A percentile compares a stretch with the other conserved stretches of the same genome.
Evolutionary conservation across 2,329 filamentous ascomycete genomes (phyloP).

Genomic region (Colletotrichum gigasporum): DNA sequence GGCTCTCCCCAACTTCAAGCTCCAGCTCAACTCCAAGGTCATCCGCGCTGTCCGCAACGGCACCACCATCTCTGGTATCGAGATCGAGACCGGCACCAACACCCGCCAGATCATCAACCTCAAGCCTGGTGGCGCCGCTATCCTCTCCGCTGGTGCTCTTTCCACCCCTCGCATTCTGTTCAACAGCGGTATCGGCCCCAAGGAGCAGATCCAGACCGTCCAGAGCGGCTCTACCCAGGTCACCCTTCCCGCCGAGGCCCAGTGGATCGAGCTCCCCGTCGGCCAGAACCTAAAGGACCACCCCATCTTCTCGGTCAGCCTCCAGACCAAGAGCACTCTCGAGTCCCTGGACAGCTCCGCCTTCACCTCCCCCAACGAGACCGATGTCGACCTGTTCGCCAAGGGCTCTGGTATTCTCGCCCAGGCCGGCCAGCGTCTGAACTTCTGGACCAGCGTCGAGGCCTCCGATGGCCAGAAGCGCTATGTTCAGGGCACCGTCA

Average conservation of each 20-base stretch:
- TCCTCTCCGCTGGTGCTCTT: slow-evolving; percentile 34
- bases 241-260: slow-evolving; percentile 34
- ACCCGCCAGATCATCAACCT: slow-evolving; percentile 34
- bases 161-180: slow-evolving; percentile 58
- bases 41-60: slow-evolving; percentile 33
- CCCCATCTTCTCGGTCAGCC: slow-evolving; percentile 39
- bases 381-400: slow-evolving; percentile 44
- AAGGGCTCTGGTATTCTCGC: slow-evolving; percentile 50
- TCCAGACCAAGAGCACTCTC: slow-evolving; percentile 40
- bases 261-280: slow-evolving; percentile 50
- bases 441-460: slow-evolving; percentile 56
- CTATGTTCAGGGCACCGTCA: slow-evolving; percentile 56
- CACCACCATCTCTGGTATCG: slow-evolving; percentile 47
- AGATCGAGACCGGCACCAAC: slow-evolving; percentile 34
- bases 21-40: slow-evolving; percentile 34
- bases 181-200: slow-evolving; percentile 64
- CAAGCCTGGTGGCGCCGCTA: slow-evolving; percentile 29
- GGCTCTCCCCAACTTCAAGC: slow-evolving; percentile 47
- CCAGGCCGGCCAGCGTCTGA: slow-evolving; percentile 55
- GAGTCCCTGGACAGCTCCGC: slow-evolving; percentile 14
- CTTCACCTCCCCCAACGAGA: slow-evolving; percentile 36
- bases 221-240: slow-evolving; percentile 51
- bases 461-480: slow-evolving; percentile 48
- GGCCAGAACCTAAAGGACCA: slow-evolving; percentile 51
- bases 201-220: slow-evolving; percentile 54